Evolutionary conservation across 2,329 filamentous ascomycete genomes (phyloP).

Genomic region (Epicoccum nigrum): DNA sequence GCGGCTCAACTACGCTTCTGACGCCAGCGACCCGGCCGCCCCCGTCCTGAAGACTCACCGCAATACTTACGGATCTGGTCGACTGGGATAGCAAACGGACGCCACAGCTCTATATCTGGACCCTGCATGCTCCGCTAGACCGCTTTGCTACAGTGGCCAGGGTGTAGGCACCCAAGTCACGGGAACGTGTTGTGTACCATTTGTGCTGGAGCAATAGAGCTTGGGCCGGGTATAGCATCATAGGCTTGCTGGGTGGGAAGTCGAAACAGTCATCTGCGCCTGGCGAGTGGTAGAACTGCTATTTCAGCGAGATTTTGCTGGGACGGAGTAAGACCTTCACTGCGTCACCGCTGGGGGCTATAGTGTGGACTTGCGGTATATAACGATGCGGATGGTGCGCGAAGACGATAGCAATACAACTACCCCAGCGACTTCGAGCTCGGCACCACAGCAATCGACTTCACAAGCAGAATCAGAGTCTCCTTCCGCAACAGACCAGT

Average conservation of each 20-base stretch:
- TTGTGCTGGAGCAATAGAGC: conserved; percentile 17
- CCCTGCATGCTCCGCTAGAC: conserved; percentile 24
- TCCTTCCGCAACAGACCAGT: too few relatives aligned
- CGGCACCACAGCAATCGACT: too few relatives aligned
- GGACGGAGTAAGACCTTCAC: too few relatives aligned
- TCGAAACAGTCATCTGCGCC: conserved; percentile 39
- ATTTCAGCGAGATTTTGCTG: too few relatives aligned
- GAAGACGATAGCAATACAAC: too few relatives aligned
- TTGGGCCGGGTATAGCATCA: conserved; percentile 27
- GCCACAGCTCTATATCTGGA: conserved; percentile 41
- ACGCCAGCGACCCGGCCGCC: conserved; percentile 42
- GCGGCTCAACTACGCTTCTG: conserved; percentile 48
- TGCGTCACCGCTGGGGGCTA: too few relatives aligned
- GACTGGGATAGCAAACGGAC: conserved; percentile 24
- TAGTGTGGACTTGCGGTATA: too few relatives aligned
- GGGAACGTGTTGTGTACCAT: not conserved
- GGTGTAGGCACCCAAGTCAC: conserved; percentile 13
- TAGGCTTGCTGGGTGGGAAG: conserved; percentile 24
- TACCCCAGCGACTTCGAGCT: too few relatives aligned
- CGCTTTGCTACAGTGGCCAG: conserved; percentile 18
- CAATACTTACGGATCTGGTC: conserved; percentile 16
- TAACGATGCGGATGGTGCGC: too few relatives aligned
- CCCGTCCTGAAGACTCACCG: conserved; percentile 27
- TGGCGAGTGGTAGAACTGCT: conserved; percentile 24
- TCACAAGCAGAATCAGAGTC: too few relatives aligned